Conservation (phyloP, 2,329 filamentous ascomycete species). For the Bipolaris bicolor region DNA sequence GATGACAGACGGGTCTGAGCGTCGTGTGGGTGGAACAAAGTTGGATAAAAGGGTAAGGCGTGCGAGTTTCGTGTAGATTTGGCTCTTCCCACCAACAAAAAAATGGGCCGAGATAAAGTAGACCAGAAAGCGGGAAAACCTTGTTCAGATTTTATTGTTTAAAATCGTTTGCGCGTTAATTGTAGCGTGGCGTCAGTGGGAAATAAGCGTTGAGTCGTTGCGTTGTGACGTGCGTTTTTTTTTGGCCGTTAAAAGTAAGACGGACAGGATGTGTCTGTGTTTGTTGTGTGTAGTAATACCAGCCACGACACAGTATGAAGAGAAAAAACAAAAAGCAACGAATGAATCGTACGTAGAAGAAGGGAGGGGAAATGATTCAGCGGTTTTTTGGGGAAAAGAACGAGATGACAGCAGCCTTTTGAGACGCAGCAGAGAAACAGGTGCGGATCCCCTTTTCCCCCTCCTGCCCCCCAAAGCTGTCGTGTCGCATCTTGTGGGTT, state of each 20-base stretch:
- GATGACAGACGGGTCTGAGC: conserved; percentile 1
- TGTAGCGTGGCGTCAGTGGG: too few relatives aligned
- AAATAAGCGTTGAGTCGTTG: too few relatives aligned
- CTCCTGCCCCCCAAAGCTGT: conserved; percentile 5
- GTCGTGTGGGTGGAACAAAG: not conserved
- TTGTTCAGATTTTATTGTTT: not conserved
- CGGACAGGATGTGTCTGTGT: not conserved
- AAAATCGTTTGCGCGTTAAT: too few relatives aligned
- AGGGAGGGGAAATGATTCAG: conserved; percentile 5
- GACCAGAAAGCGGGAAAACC: conserved; percentile 8
- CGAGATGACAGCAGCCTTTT: conserved; percentile 3
- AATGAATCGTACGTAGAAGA: conserved; percentile 21
- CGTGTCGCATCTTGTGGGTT: conserved; percentile 21
- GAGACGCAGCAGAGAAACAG: conserved; percentile 3
- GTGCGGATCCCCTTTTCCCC: too few relatives aligned
- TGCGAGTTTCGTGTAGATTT: conserved; percentile 22
- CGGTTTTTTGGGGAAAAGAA: conserved; percentile 5
- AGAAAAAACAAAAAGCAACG: conserved; percentile 10
- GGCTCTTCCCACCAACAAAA: not conserved
- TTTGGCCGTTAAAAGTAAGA: too few relatives aligned
- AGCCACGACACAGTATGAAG: not conserved
- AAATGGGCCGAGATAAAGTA: conserved; percentile 17
- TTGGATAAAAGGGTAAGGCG: conserved; percentile 6
- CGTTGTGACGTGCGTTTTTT: too few relatives aligned
- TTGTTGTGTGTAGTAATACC: not conserved